Evolutionary conservation across 1,284 basidiomycete species (phyloP).

Genomic region (Kwoniella shivajii): DNA sequence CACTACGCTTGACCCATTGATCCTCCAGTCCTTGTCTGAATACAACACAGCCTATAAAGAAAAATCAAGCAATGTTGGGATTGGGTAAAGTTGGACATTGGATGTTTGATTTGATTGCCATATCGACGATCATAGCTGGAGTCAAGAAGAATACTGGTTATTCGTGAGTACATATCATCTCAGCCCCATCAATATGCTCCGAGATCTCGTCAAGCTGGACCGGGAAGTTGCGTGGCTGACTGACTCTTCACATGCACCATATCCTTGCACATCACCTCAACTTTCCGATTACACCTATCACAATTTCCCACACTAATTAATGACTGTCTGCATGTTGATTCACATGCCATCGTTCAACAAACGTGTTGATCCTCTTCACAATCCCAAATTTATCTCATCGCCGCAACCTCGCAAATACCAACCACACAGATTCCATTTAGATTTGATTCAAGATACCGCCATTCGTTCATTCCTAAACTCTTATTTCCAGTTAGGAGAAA

Average conservation of each 20-base stretch:
- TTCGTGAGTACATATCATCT: slow-evolving; percentile 63
- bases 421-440: slow-evolving; percentile 58
- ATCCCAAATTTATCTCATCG: neutral
- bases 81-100: slow-evolving; percentile 81
- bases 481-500: slow-evolving; percentile 85
- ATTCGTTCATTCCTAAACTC: slow-evolving; percentile 72
- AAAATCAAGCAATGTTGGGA: slow-evolving; percentile 65
- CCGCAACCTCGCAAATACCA: neutral
- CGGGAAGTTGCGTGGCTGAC: neutral
- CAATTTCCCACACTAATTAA: neutral
- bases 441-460: slow-evolving; percentile 71
- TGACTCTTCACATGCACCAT: neutral
- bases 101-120: slow-evolving; percentile 76
- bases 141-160: slow-evolving; percentile 87
- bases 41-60: too few relatives aligned
- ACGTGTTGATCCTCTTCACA: neutral
- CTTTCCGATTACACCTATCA: neutral
- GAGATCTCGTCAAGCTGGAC: neutral
- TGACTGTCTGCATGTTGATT: too few relatives aligned
- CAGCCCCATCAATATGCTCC: neutral
- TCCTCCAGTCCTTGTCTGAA: too few relatives aligned
- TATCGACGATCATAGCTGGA: slow-evolving; percentile 91
- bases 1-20: too few relatives aligned
- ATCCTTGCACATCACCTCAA: neutral
- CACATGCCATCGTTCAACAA: neutral